Evolutionary conservation across 2,329 filamentous ascomycete genomes (phyloP).

Genomic region (Cercospora sp.): DNA sequence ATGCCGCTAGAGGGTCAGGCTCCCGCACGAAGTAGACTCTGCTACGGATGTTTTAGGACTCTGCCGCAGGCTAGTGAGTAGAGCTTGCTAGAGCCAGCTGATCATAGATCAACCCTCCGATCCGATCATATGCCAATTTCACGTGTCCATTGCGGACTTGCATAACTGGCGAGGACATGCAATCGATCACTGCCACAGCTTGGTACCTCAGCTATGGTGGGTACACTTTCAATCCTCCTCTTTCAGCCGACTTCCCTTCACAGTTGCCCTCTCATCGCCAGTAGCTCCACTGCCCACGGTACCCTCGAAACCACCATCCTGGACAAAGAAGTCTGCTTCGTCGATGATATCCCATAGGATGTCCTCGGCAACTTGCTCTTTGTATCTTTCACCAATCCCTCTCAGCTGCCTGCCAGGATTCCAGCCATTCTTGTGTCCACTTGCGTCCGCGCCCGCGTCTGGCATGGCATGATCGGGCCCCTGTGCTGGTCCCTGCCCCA

Average conservation of each 20-base stretch:
- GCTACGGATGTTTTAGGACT: constrained; percentile 65
- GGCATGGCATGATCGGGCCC: constrained; percentile 40
- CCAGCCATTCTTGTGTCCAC: constrained; percentile 31
- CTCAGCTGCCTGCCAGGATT: constrained; percentile 47
- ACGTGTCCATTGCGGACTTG: background rate
- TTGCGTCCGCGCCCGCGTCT: constrained; percentile 28
- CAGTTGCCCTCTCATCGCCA: constrained; percentile 24
- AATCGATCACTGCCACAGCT: background rate
- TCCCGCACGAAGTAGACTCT: constrained; percentile 50
- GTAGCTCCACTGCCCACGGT: constrained; percentile 29
- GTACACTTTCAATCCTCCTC: constrained; percentile 22
- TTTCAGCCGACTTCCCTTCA: constrained; percentile 27
- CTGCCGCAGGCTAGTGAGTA: constrained; percentile 19
- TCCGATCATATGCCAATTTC: background rate
- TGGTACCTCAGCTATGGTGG: background rate
- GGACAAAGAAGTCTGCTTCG: constrained; percentile 86
- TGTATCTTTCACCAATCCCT: constrained; percentile 74
- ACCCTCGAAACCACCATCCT: constrained; percentile 56
- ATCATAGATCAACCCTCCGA: background rate
- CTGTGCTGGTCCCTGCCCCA: background rate
- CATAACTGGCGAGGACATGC: background rate
- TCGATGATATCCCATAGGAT: constrained; percentile 90
- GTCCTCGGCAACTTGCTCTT: constrained; percentile 93
- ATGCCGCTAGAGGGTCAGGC: constrained; percentile 55
- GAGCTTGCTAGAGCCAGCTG: background rate